Evolutionary conservation across 139 green algal species (phyloP), one percentile per base, ranked within the genome.

Genomic region (Chlorella sp.): DNA sequence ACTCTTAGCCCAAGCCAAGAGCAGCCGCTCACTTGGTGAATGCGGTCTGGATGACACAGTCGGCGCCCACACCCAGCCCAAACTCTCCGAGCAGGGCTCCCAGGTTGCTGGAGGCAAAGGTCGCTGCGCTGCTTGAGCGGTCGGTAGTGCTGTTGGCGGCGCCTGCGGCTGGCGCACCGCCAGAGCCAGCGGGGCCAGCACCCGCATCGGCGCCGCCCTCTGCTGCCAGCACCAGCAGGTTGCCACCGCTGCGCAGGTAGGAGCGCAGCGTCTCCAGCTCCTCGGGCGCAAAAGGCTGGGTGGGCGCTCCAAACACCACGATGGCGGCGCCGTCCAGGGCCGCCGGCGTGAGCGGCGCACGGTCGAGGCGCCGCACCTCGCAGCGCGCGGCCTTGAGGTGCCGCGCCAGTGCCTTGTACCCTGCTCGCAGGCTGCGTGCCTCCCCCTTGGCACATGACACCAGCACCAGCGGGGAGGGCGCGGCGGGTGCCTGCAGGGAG

Each of bases 41-140:
- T 18, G 81, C 69, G 0, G 62, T 86, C 70, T 86, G 81, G 17
- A 98, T 88, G 34, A 97, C 94, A 20, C 87, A 88, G 86, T 98
- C 94, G 21, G 41, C 78, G 82, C 95, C 96, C 36, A 96, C 82
- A 12, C 64, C 85, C 74, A 97, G 92, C 17, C 95, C 94, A 82
- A 92, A 94, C 88, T 96, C 92, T 63, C 96, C 93, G 12, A 97
- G 84, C 76, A 96, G 47, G 83, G 93, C 94, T 89, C 97, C 97
- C 82, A 98, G 91, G 88, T 98, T 96, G 56, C 90, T 96, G 74
- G 89, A 3, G 12, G 51, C 51, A 60, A 60, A 60, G 2, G 51
- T 23, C 12, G 12, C 51, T 2, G 12, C 15, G 51, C 15, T 60
- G 51, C 11, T 60, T 2, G 51, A 20, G 51, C 51, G 15, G 51